Percentiles rank a stretch among this genome's conserved stretches.
These are phyloP conservation scores for Triticum timopheevii DNA, from an alignment of 176 grass and related monocot genomes.

Conservation along the genomic window DNA sequence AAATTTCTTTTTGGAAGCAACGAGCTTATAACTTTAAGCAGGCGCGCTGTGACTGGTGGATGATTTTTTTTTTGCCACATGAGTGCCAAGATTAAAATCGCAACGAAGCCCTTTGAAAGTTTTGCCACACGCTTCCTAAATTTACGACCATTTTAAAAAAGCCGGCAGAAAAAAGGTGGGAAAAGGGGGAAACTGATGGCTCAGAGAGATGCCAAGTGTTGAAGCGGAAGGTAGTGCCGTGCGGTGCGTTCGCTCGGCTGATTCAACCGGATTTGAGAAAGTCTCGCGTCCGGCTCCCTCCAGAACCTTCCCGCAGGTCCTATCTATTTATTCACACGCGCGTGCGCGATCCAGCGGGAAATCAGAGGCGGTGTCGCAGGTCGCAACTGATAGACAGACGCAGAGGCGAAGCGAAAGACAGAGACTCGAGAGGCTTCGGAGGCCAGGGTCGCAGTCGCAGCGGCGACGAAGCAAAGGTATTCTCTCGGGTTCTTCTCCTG, in stretches of 20 bases:
- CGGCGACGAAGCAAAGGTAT: slow-evolving; percentile 25
- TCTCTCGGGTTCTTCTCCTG: not conserved
- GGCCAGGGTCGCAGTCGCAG: not conserved
- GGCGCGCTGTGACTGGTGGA: too few species aligned
- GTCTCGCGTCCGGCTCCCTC: slow-evolving; percentile 42
- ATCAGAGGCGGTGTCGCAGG: not conserved
- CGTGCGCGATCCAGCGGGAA: not conserved
- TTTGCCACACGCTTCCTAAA: too few species aligned
- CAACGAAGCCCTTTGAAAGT: too few species aligned
- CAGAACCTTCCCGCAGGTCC: slow-evolving; percentile 40
- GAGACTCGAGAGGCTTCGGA: slow-evolving; percentile 2
- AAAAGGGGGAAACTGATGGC: slow-evolving; percentile 6
- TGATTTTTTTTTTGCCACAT: too few species aligned
- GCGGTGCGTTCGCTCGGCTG: not conserved
- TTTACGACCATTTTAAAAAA: too few species aligned
- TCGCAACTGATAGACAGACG: not conserved
- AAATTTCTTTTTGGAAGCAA: too few species aligned
- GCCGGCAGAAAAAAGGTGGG: too few species aligned
- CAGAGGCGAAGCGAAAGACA: not conserved
- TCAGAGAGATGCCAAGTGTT: slow-evolving; percentile 26
- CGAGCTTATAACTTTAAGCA: too few species aligned
- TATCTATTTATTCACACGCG: slow-evolving; percentile 17
- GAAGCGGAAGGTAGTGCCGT: not conserved
- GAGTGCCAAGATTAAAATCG: too few species aligned
- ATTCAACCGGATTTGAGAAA: slow-evolving; percentile 51